Conservation (phyloP, 768 basidiomycete genomes). For the Boletus pseudo-olivaceus region DNA sequence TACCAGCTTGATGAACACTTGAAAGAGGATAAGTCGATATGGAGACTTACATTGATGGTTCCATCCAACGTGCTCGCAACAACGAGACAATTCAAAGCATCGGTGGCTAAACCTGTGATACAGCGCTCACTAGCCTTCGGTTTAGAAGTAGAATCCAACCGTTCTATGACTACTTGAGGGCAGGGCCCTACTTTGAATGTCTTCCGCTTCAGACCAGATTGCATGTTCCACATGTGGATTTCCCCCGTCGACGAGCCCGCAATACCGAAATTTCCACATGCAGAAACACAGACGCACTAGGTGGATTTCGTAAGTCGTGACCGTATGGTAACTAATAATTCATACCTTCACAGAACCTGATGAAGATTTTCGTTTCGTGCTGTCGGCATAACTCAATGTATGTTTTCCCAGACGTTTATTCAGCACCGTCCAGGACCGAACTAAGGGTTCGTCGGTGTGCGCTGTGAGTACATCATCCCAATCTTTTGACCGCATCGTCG, state of each 20-base stretch:
- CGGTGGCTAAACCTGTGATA: constrained; percentile 81
- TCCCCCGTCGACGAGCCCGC: constrained; percentile 77
- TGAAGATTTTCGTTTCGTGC: constrained; percentile 42
- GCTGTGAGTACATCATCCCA: constrained; percentile 98
- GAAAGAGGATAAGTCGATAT: background rate
- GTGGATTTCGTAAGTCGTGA: background rate
- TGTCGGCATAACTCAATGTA: constrained; percentile 56
- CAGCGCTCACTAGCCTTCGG: constrained; percentile 45
- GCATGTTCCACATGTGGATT: constrained; percentile 95
- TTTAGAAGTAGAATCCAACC: constrained; percentile 40
- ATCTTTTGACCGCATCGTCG: constrained; percentile 79
- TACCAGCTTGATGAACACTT: constrained; percentile 30
- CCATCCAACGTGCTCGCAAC: constrained; percentile 89
- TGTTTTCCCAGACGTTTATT: constrained; percentile 80
- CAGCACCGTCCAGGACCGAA: constrained; percentile 84
- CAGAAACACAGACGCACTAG: constrained; percentile 82
- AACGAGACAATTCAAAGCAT: constrained; percentile 76
- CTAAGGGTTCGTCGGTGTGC: constrained; percentile 77
- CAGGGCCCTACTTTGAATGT: constrained; percentile 65
- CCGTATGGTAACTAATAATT: background rate
- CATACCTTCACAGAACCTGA: constrained; percentile 72
- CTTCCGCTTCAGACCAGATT: constrained; percentile 85
- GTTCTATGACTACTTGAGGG: constrained; percentile 50
- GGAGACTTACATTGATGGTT: constrained; percentile 69
- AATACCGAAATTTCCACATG: constrained; percentile 94